Percentiles rank a stretch among this genome's conserved stretches.
These are phyloP conservation scores for Eucalyptus tenuipes DNA, from an alignment of 345 rosid genomes.

Conservation along the genomic window DNA sequence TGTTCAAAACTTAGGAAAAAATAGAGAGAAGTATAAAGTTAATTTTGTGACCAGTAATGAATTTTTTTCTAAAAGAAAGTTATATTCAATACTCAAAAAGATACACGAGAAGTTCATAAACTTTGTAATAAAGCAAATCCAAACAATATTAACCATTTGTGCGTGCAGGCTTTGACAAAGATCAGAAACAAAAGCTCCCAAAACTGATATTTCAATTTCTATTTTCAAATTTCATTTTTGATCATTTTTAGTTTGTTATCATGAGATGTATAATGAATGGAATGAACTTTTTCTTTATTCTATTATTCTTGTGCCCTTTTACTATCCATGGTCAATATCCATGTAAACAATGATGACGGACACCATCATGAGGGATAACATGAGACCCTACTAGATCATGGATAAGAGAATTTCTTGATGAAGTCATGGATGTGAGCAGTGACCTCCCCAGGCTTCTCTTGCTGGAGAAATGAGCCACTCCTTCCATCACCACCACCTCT, in stretches of 20 bases:
- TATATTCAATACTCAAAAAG: no score
- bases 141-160: background rate
- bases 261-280: background rate
- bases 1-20: no score
- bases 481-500: conserved; percentile 17
- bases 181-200: background rate
- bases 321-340: background rate
- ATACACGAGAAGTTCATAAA: no score
- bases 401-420: conserved; percentile 5
- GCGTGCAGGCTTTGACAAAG: background rate
- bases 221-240: background rate
- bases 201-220: background rate
- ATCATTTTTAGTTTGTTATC: background rate
- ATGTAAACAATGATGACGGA: background rate
- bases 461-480: conserved; percentile 12
- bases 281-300: background rate
- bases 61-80: no score
- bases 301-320: background rate
- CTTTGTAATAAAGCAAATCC: no score
- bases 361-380: background rate
- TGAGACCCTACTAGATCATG: background rate
- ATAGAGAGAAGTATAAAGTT: no score
- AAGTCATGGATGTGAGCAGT: conserved; percentile 14
- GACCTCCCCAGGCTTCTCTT: conserved; percentile 17
- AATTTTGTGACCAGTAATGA: no score